A percentile compares a stretch with the other conserved stretches of the same genome.
Conservation (phyloP, 768 basidiomycete species). For the Suillus alpinus region DNA sequence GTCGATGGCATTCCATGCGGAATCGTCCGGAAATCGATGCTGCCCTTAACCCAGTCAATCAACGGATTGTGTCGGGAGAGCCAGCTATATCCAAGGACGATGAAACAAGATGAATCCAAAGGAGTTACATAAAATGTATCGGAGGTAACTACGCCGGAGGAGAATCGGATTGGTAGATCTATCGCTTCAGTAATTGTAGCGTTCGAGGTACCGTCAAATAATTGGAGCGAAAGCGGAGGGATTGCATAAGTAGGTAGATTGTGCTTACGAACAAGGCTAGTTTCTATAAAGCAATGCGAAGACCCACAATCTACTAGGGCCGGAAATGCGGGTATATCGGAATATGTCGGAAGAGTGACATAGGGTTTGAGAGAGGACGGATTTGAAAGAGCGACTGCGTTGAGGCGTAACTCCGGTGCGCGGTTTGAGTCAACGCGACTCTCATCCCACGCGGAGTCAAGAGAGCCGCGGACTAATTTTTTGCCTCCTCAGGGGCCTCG, state of each 20-base stretch:
- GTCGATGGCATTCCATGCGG: not conserved
- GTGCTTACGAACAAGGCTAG: not conserved
- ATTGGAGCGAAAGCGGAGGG: not conserved
- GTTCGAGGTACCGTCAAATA: not conserved
- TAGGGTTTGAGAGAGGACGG: too few relatives aligned
- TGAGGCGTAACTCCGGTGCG: too few relatives aligned
- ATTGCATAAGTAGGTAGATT: not conserved
- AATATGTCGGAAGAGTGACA: too few relatives aligned
- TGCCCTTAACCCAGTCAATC: not conserved
- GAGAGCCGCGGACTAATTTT: too few relatives aligned
- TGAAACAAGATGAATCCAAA: slow-evolving; percentile 3
- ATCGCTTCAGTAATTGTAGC: not conserved
- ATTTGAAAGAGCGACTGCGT: too few relatives aligned
- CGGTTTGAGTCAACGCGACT: too few relatives aligned
- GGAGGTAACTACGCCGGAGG: not conserved
- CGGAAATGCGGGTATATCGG: too few relatives aligned
- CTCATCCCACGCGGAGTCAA: not conserved
- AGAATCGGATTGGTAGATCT: not conserved
- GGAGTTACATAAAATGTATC: not conserved
- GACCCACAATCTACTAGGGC: too few relatives aligned
- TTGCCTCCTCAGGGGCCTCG: too few relatives aligned
- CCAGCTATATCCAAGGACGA: slow-evolving; percentile 9
- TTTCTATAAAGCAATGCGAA: not conserved
- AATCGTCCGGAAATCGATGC: not conserved
- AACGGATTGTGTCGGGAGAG: not conserved